These are phyloP conservation scores for Hypsizygus marmoreus DNA, from an alignment of 768 basidiomycete genomes.

Conservation along the genomic window DNA sequence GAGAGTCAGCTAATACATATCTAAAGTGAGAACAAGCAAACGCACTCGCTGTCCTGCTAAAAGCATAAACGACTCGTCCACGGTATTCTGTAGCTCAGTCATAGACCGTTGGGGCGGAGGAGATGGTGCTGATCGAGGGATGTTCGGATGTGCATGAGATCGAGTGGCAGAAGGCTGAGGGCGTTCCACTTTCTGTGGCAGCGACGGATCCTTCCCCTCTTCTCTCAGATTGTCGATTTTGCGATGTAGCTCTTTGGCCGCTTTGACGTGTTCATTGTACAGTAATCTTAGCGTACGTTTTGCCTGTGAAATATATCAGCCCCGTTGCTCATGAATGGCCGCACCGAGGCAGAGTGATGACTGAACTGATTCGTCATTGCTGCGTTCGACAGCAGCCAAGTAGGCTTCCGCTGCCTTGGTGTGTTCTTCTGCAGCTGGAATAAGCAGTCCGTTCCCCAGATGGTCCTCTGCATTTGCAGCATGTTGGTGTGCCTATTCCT, in stretches of 20 bases:
- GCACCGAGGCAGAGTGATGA: slow-evolving; percentile 10
- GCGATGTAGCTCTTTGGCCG: slow-evolving; percentile 69
- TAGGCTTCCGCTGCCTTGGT: slow-evolving; percentile 77
- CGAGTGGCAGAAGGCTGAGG: slow-evolving; percentile 26
- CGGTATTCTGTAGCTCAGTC: slow-evolving; percentile 61
- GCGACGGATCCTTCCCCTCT: slow-evolving; percentile 75
- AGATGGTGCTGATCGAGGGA: slow-evolving; percentile 45
- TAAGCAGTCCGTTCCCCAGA: slow-evolving; percentile 62
- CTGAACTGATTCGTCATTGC: slow-evolving; percentile 70
- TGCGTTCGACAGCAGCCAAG: slow-evolving; percentile 69
- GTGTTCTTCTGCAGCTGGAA: slow-evolving; percentile 75
- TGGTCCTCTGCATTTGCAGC: slow-evolving; percentile 80
- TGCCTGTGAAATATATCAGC: slow-evolving; percentile 48
- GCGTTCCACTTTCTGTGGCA: slow-evolving; percentile 62
- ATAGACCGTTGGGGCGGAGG: slow-evolving; percentile 47
- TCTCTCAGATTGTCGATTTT: slow-evolving; percentile 70
- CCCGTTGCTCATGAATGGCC: not conserved
- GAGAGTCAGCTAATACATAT: slow-evolving; percentile 3
- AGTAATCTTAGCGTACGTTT: slow-evolving; percentile 78
- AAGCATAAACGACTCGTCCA: slow-evolving; percentile 90
- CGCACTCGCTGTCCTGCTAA: slow-evolving; percentile 73
- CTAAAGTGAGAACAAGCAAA: slow-evolving; percentile 17
- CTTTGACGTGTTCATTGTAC: slow-evolving; percentile 72
- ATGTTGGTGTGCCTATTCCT: slow-evolving; percentile 74
- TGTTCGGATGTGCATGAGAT: slow-evolving; percentile 30